Base-by-base conservation (phyloP, 208 protist genomes). In the Crithidia sp. region DNA sequence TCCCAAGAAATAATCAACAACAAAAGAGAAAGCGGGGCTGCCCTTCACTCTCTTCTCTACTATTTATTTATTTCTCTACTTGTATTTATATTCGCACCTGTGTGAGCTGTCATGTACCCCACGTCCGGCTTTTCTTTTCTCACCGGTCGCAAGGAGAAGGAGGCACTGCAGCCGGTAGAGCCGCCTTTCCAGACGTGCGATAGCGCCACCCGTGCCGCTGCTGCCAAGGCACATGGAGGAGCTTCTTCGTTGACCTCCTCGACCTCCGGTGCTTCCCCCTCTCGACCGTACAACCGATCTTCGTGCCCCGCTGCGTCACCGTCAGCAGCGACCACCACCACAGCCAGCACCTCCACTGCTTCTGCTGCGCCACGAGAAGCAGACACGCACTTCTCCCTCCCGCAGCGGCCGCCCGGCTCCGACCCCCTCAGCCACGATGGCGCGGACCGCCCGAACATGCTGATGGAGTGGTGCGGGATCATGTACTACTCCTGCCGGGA, bases 401-500 rank as follows among this genome's bases (percentile, higher is more conserved):
- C 58, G 2, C 12, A 50, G 5, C 7, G n/a, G 9, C 58, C 40
- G 0, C 9, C n/a, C 40, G 10, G 8, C 13, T n/a, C 16, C 41
- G 41, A 36, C 9, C 41, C 6, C 41, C 59, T 41, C 5, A 13
- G 7, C 4, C 47, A n/a, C 52, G 41, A 7, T 41, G 40, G 5
- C 3, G 41, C 13, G 9, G 9, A 2, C 0, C 12, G 19, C 4
- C 43, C 65, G 10, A 50, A 40, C 53, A 61, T 53, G 53, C 43
- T 70, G 4, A 70, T 40, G 53, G 53, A 70, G 54, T 61, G 52
- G 65, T 59, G 65, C n/a, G 53, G 65, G 2, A 70, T 50, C 7
- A 3, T 61, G 3, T 61, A 61, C 41, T 53, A 61, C 65, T 70
- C 65, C 17, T 47, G 54, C 43, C 65, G 65, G 4, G 53, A 61